Percentiles rank a stretch among this genome's conserved stretches.
phyloP scores from a whole-genome alignment of 176 grass and related monocot genomes.

The Raddia distichophylla region DNA sequence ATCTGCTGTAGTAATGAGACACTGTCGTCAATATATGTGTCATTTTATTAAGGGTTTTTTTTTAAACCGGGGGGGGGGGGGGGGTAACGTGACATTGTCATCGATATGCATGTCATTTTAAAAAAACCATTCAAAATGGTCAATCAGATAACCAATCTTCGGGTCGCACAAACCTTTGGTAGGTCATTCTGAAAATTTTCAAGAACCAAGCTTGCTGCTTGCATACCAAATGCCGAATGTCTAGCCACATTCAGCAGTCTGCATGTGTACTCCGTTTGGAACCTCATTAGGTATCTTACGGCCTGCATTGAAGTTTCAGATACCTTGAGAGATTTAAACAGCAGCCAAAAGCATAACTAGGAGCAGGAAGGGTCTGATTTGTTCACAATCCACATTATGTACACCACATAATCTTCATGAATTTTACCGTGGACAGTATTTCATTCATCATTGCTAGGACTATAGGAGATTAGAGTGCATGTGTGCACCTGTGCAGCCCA shows the following conservation, averaged over 20 bases:
- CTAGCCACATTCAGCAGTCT: constrained; percentile 62
- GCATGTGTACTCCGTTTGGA: constrained; percentile 68
- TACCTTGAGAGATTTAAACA: constrained; percentile 10
- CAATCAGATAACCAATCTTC: not conserved
- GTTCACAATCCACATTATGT: not conserved
- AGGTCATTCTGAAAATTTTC: constrained; percentile 30
- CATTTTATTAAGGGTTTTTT: too few relatives aligned
- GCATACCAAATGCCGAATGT: constrained; percentile 62
- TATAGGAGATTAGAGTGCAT: not conserved
- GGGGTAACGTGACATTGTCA: too few relatives aligned
- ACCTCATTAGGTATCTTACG: constrained; percentile 74
- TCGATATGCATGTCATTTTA: not conserved
- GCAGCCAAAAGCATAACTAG: not conserved
- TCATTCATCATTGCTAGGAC: not conserved
- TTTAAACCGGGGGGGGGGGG: too few relatives aligned
- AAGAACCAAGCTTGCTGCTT: constrained; percentile 64
- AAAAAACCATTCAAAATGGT: not conserved
- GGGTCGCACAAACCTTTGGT: constrained; percentile 35
- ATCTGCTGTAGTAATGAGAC: too few relatives aligned
- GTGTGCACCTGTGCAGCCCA: constrained; percentile 69
- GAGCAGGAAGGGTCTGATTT: not conserved
- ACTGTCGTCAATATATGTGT: too few relatives aligned
- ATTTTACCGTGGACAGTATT: not conserved
- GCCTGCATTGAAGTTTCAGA: constrained; percentile 49
- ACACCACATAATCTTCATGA: not conserved